Conservation (phyloP, 805 yeast genomes). For the Blastobotrys mokoenaii region DNA sequence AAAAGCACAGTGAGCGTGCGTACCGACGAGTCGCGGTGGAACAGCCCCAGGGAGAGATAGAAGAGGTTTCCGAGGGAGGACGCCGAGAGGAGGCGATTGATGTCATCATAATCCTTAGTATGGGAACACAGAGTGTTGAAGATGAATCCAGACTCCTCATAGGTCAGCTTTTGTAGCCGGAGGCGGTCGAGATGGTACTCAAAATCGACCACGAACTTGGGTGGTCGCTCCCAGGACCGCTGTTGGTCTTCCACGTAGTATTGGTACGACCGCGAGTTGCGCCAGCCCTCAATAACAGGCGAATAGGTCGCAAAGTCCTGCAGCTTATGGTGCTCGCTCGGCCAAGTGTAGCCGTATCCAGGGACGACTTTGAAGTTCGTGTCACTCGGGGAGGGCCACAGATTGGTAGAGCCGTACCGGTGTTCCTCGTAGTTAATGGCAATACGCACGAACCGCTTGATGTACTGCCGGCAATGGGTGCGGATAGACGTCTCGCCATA, state of each 20-base stretch:
- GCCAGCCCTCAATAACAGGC: constrained; percentile 26
- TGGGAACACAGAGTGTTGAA: constrained; percentile 19
- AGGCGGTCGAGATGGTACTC: constrained; percentile 24
- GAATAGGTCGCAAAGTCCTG: constrained; percentile 19
- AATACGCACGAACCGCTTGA: constrained; percentile 22
- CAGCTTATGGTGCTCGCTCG: constrained; percentile 18
- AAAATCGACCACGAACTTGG: constrained; percentile 22
- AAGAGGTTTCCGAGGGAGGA: constrained; percentile 20
- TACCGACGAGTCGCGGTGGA: constrained; percentile 22
- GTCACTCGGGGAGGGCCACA: constrained; percentile 16
- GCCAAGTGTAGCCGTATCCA: constrained; percentile 28
- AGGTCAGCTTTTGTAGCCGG: constrained; percentile 17
- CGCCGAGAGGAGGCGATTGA: constrained; percentile 22
- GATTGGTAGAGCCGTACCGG: constrained; percentile 18
- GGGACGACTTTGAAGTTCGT: constrained; percentile 16
- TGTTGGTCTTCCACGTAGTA: constrained; percentile 19
- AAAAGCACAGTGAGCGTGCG: constrained; percentile 20
- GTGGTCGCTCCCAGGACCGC: constrained; percentile 15
- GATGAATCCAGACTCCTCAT: constrained; percentile 21
- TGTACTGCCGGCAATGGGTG: constrained; percentile 21
- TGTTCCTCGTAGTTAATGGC: constrained; percentile 22
- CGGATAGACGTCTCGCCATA: constrained; percentile 25
- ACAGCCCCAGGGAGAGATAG: constrained; percentile 24
- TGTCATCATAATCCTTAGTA: constrained; percentile 22
- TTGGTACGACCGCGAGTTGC: constrained; percentile 20